Base-by-base conservation (phyloP, 129 eudicot genomes). In the Ambrosia artemisiifolia region DNA sequence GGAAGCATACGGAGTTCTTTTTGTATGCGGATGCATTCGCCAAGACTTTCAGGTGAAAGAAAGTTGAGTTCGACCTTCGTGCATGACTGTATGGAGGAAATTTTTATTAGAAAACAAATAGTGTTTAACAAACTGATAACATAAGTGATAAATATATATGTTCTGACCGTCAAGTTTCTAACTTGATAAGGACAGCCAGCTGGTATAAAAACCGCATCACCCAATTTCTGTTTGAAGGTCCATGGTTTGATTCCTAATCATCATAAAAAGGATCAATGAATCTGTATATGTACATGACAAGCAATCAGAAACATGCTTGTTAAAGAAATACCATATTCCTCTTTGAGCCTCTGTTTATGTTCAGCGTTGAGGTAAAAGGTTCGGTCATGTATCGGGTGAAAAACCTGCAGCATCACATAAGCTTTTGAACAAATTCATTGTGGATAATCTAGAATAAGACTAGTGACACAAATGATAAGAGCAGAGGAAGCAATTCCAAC, bases 351-450 rank as follows among this genome's bases (percentile, higher is more conserved):
- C 75, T 63, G 56, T 66, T 86, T 86, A 57, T 86, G 91, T 65
- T 83, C 76, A 20, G 18, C 30, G 33, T 75, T 78, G 62, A 86
- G 72, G 80, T 86, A 86, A 67, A 83, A 78, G 0, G 76, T 51
- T 36, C 78, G 82, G 59, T 86, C 91, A 67, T 86, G 91, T 44
- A 86, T 83, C 30, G 84, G 91, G 72, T 86, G 91, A 70, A 72
- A 30, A 46, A 83, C 82, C 91, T 86, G 78, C 46, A 46, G 46
- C 46, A 78, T 78, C 33, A 69, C 34, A 47, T 36, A 35, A 53
- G 62, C 4, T 32, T 16, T 43, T 11, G 55, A 24, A 32, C 30
- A 65, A 12, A 53, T 8, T 18, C 13, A n/a, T 38, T 16, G 64
- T 47, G 0, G 12, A 43, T 43, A 43, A 43, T 43, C 48, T 43